phyloP scores from a whole-genome alignment of 305 asterid genomes.

The Solanum hybrid region DNA sequence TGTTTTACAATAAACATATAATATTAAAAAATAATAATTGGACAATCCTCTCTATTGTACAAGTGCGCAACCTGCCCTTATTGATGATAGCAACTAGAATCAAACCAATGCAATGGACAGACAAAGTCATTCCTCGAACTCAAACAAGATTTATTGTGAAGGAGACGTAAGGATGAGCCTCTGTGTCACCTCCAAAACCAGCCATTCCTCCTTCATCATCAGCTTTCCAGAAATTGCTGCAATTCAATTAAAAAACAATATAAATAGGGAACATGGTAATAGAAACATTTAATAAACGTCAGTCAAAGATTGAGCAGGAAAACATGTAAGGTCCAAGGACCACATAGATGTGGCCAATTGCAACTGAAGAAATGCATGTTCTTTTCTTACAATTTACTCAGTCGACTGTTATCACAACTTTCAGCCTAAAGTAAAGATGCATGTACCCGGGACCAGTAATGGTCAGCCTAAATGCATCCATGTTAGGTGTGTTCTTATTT shows the following conservation, averaged over 20 bases:
- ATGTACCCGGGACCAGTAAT: neutral
- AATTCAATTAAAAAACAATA: neutral
- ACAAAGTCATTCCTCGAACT: slow-evolving; percentile 16
- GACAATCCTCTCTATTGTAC: slow-evolving; percentile 31
- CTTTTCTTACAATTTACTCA: neutral
- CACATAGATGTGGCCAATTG: neutral
- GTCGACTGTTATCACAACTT: neutral
- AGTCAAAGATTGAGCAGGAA: neutral
- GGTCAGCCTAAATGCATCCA: neutral
- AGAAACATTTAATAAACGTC: neutral
- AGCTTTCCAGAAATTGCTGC: slow-evolving; percentile 79
- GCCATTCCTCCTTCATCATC: slow-evolving; percentile 73
- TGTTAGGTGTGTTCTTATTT: neutral
- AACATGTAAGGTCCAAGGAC: neutral
- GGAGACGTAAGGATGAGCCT: slow-evolving; percentile 77
- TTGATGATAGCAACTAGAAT: slow-evolving; percentile 17
- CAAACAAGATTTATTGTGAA: slow-evolving; percentile 77
- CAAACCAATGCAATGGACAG: slow-evolving; percentile 23
- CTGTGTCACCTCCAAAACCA: slow-evolving; percentile 64
- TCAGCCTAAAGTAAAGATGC: neutral
- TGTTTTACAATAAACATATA: slow-evolving; percentile 13
- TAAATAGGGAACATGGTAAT: neutral
- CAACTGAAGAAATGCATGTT: neutral
- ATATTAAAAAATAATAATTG: slow-evolving; percentile 17
- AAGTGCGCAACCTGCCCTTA: slow-evolving; percentile 32